Evolutionary conservation across 768 basidiomycete genomes (phyloP).

Genomic region (Boletus vermiculosoides): DNA sequence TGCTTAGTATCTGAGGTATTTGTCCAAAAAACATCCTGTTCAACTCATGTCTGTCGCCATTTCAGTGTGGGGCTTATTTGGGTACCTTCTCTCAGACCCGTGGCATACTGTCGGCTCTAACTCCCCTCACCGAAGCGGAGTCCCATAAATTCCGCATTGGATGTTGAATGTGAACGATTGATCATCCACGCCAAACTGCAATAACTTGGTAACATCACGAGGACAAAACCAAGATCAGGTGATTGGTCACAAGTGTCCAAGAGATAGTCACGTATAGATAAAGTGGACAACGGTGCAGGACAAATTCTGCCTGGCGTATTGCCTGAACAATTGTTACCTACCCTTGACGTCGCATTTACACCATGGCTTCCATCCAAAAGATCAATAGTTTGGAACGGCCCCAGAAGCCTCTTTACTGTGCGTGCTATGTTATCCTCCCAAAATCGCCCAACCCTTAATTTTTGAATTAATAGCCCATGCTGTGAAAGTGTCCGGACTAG

Average conservation of each 20-base stretch:
- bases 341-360: not conserved
- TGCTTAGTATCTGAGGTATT: conserved; percentile 1
- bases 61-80: conserved; percentile 5
- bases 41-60: conserved; percentile 8
- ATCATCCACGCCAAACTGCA: not conserved
- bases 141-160: not conserved
- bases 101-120: not conserved
- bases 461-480: conserved; percentile 45
- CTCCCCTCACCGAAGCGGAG: not conserved
- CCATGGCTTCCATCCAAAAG: conserved; percentile 51
- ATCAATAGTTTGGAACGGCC: conserved; percentile 52
- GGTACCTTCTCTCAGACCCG: not conserved
- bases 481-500: conserved; percentile 54
- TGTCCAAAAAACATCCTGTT: not conserved
- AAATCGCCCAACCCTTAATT: not conserved
- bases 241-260: not conserved
- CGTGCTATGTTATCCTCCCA: not conserved
- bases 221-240: conserved; percentile 1
- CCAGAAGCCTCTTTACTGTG: conserved; percentile 15
- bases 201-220: conserved; percentile 1
- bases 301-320: not conserved
- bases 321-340: not conserved
- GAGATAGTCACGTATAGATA: conserved; percentile 8
- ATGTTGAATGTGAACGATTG: conserved; percentile 1
- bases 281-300: not conserved